These are phyloP conservation scores for Aspergillus chevalieri DNA, from an alignment of 2,329 filamentous ascomycete species.

Conservation along the genomic window DNA sequence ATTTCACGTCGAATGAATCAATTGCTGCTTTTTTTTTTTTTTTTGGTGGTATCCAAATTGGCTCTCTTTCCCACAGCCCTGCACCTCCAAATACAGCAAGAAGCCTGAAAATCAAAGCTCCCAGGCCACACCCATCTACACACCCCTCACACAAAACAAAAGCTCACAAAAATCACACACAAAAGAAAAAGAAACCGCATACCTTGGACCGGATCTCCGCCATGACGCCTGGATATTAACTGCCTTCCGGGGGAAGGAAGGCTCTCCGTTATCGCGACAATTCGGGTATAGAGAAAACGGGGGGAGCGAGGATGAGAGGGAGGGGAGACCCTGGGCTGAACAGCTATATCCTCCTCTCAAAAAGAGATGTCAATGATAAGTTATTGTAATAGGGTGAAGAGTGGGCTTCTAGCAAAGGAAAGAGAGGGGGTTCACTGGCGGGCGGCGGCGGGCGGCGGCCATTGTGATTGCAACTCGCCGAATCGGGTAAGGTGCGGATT, in stretches of 20 bases:
- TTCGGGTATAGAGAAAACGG: conserved; percentile 28
- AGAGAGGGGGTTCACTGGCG: conserved; percentile 1
- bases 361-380: no score
- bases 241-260: conserved; percentile 49
- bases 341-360: no score
- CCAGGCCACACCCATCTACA: not conserved
- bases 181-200: conserved; percentile 17
- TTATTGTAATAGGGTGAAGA: no score
- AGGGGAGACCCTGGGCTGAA: conserved; percentile 12
- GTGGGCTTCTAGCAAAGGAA: no score
- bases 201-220: conserved; percentile 50
- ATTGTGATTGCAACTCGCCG: conserved; percentile 29
- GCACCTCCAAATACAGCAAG: no score
- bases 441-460: conserved; percentile 2
- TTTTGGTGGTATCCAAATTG: no score
- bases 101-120: not conserved
- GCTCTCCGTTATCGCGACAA: conserved; percentile 44
- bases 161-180: not conserved
- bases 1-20: not conserved
- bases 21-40: not conserved
- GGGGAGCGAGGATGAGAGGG: conserved; percentile 21
- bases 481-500: conserved; percentile 32
- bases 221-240: conserved; percentile 45
- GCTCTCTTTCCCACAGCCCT: no score
- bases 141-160: not conserved